Evolutionary conservation across 2,329 filamentous ascomycete genomes (phyloP).

Genomic region (Neopestalotiopsis sp.): DNA sequence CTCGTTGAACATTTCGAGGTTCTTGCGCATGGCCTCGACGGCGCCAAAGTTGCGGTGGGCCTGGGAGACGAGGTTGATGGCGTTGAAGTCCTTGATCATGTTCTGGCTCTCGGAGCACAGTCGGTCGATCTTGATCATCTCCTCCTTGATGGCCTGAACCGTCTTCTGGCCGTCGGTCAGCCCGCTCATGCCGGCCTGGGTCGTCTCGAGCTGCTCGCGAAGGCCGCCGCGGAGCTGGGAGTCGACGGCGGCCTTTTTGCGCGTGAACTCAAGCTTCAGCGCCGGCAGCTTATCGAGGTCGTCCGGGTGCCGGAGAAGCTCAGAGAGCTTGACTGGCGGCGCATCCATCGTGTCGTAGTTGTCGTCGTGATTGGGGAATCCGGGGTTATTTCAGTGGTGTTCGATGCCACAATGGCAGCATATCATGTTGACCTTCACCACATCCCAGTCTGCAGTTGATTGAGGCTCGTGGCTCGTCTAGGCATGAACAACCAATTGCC

Average conservation of each 20-base stretch:
- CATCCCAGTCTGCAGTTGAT: neutral
- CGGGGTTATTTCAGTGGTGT: neutral
- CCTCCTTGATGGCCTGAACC: slow-evolving; percentile 92
- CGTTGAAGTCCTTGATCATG: slow-evolving; percentile 95
- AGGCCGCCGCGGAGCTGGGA: slow-evolving; percentile 87
- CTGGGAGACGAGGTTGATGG: slow-evolving; percentile 89
- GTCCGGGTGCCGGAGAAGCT: slow-evolving; percentile 92
- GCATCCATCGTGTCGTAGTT: slow-evolving; percentile 59
- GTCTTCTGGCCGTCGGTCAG: slow-evolving; percentile 90
- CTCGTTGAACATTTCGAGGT: slow-evolving; percentile 85
- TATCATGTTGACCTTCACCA: slow-evolving; percentile 6
- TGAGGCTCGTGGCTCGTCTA: neutral
- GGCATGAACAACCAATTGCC: neutral
- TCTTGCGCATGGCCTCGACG: slow-evolving; percentile 90
- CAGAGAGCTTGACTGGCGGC: slow-evolving; percentile 80
- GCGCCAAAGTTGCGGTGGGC: slow-evolving; percentile 96
- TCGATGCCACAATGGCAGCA: slow-evolving; percentile 14
- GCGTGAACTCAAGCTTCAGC: slow-evolving; percentile 89
- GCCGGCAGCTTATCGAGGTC: slow-evolving; percentile 95
- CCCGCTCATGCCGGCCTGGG: slow-evolving; percentile 89
- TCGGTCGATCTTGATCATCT: slow-evolving; percentile 98
- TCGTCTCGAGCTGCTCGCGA: slow-evolving; percentile 91
- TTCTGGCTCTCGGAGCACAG: slow-evolving; percentile 96
- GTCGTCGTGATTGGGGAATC: no score
- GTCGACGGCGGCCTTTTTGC: slow-evolving; percentile 93